Conservation (phyloP, 352 stramenopile genomes). For the Peronospora farinosa region DNA sequence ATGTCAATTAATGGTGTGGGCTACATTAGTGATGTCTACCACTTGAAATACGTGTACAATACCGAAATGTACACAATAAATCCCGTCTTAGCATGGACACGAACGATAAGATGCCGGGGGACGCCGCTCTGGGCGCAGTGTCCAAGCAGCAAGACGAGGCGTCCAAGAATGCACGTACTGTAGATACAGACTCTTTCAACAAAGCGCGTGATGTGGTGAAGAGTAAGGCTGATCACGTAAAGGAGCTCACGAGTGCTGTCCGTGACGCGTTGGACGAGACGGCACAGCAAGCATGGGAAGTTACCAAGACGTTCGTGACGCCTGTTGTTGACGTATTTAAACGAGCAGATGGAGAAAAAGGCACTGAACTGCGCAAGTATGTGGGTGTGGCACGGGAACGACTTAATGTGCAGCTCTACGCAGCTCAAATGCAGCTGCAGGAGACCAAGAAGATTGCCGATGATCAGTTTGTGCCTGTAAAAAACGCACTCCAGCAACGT, state of each 20-base stretch:
- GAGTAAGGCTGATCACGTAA: slow-evolving; percentile 41
- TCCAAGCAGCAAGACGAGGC: slow-evolving; percentile 46
- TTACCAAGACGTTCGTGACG: slow-evolving; percentile 35
- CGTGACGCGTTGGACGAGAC: slow-evolving; percentile 39
- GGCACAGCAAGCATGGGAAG: slow-evolving; percentile 33
- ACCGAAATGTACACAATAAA: background rate
- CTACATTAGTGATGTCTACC: background rate
- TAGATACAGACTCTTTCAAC: slow-evolving; percentile 29
- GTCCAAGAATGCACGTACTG: slow-evolving; percentile 43
- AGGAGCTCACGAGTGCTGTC: slow-evolving; percentile 57
- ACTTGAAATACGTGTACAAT: background rate
- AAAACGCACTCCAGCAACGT: slow-evolving; percentile 51
- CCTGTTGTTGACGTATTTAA: slow-evolving; percentile 61
- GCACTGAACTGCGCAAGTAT: slow-evolving; percentile 58
- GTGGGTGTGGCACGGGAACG: slow-evolving; percentile 40
- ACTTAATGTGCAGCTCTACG: slow-evolving; percentile 59
- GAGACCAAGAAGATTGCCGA: slow-evolving; percentile 49
- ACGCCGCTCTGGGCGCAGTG: slow-evolving; percentile 35
- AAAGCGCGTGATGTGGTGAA: slow-evolving; percentile 41
- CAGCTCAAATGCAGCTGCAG: slow-evolving; percentile 42
- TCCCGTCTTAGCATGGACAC: slow-evolving; percentile 27
- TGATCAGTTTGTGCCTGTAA: slow-evolving; percentile 59
- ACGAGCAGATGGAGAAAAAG: slow-evolving; percentile 51
- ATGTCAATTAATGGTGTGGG: slow-evolving; percentile 1
- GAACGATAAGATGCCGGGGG: slow-evolving; percentile 56